phyloP scores from a whole-genome alignment of 1,139 yeast species.

The Saccharomyces pastorianus region DNA sequence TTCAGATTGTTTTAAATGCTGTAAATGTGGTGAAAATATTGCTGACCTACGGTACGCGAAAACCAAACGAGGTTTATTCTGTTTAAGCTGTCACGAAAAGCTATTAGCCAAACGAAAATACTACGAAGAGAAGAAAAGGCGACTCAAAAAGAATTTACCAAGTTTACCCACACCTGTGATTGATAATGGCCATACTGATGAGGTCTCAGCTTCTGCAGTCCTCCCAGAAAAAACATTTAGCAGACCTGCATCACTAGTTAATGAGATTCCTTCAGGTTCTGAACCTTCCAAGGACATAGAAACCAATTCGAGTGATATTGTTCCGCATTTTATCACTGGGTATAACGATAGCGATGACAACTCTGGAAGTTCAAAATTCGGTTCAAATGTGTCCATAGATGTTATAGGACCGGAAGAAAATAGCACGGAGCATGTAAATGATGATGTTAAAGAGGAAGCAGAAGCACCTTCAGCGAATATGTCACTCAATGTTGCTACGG shows the following conservation, averaged over 20 bases:
- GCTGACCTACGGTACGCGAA: conserved; percentile 89
- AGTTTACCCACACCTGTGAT: conserved; percentile 19
- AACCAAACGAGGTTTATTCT: conserved; percentile 87
- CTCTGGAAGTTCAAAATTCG: background rate
- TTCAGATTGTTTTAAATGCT: conserved; percentile 81
- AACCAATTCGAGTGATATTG: conserved; percentile 3
- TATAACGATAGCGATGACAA: background rate
- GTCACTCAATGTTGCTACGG: conserved; percentile 23
- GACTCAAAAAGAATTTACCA: conserved; percentile 30
- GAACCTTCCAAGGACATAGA: background rate
- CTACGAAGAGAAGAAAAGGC: conserved; percentile 36
- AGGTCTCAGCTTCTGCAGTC: conserved; percentile 7
- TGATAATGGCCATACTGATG: background rate
- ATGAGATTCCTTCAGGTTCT: background rate
- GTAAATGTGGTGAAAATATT: conserved; percentile 79
- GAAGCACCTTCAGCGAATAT: conserved; percentile 13
- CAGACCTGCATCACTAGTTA: conserved; percentile 14
- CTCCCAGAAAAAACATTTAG: conserved; percentile 14
- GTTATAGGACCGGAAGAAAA: conserved; percentile 1
- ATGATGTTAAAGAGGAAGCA: conserved; percentile 7
- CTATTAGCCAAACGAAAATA: conserved; percentile 39
- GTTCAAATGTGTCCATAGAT: background rate
- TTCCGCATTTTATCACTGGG: background rate
- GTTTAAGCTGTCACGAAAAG: conserved; percentile 88
- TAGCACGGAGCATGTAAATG: conserved; percentile 2